Conservation (phyloP, 495 filamentous ascomycete genomes). For the Penicillium cosmopolitanum region DNA sequence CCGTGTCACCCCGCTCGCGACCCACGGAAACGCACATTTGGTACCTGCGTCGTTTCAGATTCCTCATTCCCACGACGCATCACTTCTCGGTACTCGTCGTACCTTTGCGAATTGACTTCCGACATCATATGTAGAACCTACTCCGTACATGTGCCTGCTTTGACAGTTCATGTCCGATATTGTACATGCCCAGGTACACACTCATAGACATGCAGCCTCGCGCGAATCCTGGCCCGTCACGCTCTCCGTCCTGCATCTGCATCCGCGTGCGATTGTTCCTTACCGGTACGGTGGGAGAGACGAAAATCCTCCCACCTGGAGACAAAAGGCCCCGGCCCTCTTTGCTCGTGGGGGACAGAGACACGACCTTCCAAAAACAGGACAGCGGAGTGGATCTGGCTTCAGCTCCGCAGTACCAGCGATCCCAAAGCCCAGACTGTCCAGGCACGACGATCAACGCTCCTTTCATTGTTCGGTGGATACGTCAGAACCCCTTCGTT, state of each 20-base stretch:
- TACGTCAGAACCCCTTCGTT: slow-evolving; percentile 18
- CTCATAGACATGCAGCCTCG: background rate
- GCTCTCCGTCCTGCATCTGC: background rate
- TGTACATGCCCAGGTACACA: background rate
- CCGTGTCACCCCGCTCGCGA: slow-evolving; percentile 10
- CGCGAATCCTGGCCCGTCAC: background rate
- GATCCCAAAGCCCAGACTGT: slow-evolving; percentile 6
- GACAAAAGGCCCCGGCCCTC: slow-evolving; percentile 4
- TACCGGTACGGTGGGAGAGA: background rate
- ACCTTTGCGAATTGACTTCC: background rate
- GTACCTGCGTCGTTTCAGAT: slow-evolving; percentile 18
- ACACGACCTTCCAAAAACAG: slow-evolving; percentile 18
- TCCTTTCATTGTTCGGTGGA: slow-evolving; percentile 16
- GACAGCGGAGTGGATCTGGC: background rate
- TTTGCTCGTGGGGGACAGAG: slow-evolving; percentile 11
- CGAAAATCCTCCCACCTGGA: slow-evolving; percentile 4
- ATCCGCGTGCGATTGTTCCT: background rate
- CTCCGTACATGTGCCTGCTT: background rate
- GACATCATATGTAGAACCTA: background rate
- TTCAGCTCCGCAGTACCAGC: slow-evolving; percentile 7
- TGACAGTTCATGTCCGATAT: background rate
- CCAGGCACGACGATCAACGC: slow-evolving; percentile 16
- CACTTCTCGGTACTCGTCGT: slow-evolving; percentile 1
- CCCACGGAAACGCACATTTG: slow-evolving; percentile 14
- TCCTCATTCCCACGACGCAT: background rate